Base-by-base conservation (phyloP, 805 yeast genomes). In the Kodamaea laetipori region DNA sequence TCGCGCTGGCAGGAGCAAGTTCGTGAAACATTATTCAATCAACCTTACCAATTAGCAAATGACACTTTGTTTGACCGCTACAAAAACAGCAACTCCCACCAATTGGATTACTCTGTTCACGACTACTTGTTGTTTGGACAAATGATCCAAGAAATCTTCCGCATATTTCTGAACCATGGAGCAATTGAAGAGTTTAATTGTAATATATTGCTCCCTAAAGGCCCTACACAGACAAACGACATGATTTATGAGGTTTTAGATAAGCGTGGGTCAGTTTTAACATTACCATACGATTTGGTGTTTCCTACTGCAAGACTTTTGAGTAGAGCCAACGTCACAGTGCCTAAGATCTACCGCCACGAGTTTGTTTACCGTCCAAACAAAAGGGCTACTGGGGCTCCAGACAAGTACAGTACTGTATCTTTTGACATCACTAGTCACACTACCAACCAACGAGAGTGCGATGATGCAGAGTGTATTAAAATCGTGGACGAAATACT, bases 1-100 rank as follows among this genome's bases (percentile, higher is more conserved):
- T 87, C 97, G 0, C 90, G 96, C 1, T 90, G 97, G 95, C 94
- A 90, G 51, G 87, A 82, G 50, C 95, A 90, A 60, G 96, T 94
- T 0, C 77, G 97, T 56, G 86, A 84, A 42, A 85, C 94, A 0
- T 66, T 94, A 26, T 94, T 94, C 61, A 74, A 86, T 11, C 95
- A 88, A 54, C 90, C 96, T 0, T 84, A 89, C 54, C 83, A 84
- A 61, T 73, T 86, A 46, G 96, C 96, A 0, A 82, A 84, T 51
- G 97, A 89, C 60, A 77, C 89, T 10, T 69, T 94, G 47, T 94
- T 86, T 62, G 98, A 90, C 46, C 73, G 73, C 37, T 56, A 55
- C 44, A 58, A 60, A 37, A 52, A 48, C 37, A 47, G 63, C 2
- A 58, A 56, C 30, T 48, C 53, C 6, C 54, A 55, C 12, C 55